Percentiles rank a stretch among this genome's conserved stretches.
phyloP scores from a whole-genome alignment of 2,329 filamentous ascomycete species.

The Leptosphaerulina australis region DNA sequence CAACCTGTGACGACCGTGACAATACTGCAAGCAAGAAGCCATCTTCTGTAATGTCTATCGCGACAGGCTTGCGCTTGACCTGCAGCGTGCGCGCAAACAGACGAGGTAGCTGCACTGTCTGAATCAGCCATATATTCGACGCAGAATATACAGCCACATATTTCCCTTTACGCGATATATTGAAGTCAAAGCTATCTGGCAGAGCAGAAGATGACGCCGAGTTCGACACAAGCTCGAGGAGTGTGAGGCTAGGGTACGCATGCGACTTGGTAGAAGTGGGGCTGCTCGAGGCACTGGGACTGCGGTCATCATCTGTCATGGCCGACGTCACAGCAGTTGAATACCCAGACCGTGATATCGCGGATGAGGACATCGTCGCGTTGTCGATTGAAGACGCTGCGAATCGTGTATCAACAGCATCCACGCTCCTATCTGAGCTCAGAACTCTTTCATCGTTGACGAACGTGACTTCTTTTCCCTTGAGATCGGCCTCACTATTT shows the following conservation, averaged over 20 bases:
- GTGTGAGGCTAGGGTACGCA: conserved; percentile 41
- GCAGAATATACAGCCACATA: conserved; percentile 48
- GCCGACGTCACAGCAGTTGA: conserved; percentile 46
- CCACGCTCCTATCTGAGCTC: conserved; percentile 31
- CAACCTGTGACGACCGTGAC: conserved; percentile 81
- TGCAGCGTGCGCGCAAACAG: conserved; percentile 47
- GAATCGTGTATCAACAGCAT: conserved; percentile 34
- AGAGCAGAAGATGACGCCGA: conserved; percentile 48
- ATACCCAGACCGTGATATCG: conserved; percentile 29
- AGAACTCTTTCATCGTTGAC: conserved; percentile 30
- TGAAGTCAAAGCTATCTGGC: conserved; percentile 48
- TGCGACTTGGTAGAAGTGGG: conserved; percentile 32
- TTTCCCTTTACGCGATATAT: conserved; percentile 44
- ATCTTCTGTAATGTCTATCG: conserved; percentile 80
- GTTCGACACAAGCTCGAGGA: conserved; percentile 49
- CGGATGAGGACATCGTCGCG: conserved; percentile 37
- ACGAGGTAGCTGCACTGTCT: conserved; percentile 44
- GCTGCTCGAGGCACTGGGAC: conserved; percentile 22
- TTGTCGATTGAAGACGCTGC: conserved; percentile 32
- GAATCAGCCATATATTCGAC: conserved; percentile 48
- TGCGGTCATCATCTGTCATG: conserved; percentile 39
- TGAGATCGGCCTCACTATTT: conserved; percentile 28
- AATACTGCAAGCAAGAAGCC: conserved; percentile 77
- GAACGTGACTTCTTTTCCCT: conserved; percentile 33
- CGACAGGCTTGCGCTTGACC: conserved; percentile 51